Evolutionary conservation across 1,139 yeast species (phyloP).

Genomic region (Sugiyamaella paludigena): DNA sequence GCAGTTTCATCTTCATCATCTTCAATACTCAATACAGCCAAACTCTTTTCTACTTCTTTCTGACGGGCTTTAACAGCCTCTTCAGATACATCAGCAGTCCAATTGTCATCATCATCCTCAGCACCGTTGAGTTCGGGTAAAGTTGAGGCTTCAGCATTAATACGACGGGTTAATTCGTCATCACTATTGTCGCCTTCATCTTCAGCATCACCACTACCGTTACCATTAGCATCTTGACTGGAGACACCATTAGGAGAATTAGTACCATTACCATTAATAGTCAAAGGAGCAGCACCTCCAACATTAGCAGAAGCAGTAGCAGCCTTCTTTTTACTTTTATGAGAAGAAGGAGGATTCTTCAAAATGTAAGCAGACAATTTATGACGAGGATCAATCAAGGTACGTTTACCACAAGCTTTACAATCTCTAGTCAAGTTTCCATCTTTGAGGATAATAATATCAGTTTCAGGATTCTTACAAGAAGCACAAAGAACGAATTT

Average conservation of each 20-base stretch:
- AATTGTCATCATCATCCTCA: constrained; percentile 78
- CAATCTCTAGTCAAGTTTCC: constrained; percentile 85
- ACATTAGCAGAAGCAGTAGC: constrained; percentile 92
- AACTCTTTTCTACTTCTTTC: constrained; percentile 66
- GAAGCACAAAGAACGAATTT: constrained; percentile 91
- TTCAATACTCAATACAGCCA: constrained; percentile 43
- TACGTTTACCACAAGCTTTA: constrained; percentile 96
- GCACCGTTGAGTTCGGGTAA: constrained; percentile 41
- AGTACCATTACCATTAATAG: constrained; percentile 11
- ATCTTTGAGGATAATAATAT: constrained; percentile 74
- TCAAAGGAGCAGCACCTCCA: constrained; percentile 51
- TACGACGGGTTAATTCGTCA: constrained; percentile 73
- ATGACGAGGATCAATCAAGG: constrained; percentile 80
- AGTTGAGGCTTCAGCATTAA: constrained; percentile 80
- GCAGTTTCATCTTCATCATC: constrained; percentile 40
- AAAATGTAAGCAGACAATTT: constrained; percentile 81
- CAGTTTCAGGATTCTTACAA: constrained; percentile 98
- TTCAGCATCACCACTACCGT: constrained; percentile 31
- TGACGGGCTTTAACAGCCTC: constrained; percentile 97
- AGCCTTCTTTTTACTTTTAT: constrained; percentile 54
- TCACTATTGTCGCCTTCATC: constrained; percentile 56
- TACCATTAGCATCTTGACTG: constrained; percentile 56
- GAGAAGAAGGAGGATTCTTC: constrained; percentile 83
- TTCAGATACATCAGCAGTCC: constrained; percentile 98
- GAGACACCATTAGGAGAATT: constrained; percentile 51